Conservation (phyloP, 208 protist genomes). For the Trichomonas gallinae region DNA sequence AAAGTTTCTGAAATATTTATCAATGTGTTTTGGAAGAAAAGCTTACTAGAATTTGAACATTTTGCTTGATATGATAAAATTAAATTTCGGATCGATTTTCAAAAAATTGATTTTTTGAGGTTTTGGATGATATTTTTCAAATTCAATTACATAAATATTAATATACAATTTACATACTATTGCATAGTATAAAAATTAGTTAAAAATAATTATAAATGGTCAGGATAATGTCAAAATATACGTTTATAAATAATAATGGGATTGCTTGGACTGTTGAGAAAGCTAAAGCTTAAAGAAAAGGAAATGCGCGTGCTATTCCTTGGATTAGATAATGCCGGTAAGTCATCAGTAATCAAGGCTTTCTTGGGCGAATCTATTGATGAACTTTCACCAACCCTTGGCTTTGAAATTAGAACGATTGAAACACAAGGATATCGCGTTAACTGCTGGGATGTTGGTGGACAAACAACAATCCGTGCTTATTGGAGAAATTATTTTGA, state of each 20-base stretch:
- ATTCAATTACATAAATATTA: no score
- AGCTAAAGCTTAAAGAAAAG: constrained; percentile 90
- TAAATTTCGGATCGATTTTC: no score
- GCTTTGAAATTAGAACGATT: constrained; percentile 96
- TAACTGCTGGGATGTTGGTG: constrained; percentile 98
- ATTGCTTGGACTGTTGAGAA: constrained; percentile 86
- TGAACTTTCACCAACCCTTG: constrained; percentile 85
- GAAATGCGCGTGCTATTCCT: constrained; percentile 96
- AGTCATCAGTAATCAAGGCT: constrained; percentile 96
- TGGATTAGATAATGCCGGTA: constrained; percentile 88
- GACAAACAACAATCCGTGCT: constrained; percentile 93
- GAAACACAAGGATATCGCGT: constrained; percentile 80
- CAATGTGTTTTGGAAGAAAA: no score
- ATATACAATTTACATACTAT: no score
- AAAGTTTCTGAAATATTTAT: no score
- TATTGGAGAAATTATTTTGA: constrained; percentile 90
- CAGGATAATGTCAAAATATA: no score
- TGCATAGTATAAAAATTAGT: no score
- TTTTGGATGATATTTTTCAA: no score
- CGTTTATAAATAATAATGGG: constrained; percentile 63
- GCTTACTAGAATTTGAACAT: no score
- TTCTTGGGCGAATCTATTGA: constrained; percentile 93
- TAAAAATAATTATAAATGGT: no score
- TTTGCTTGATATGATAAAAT: no score
- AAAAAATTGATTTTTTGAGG: no score